Conservation (phyloP, 148 eudicot genomes). For the Diospyros kaki region DNA sequence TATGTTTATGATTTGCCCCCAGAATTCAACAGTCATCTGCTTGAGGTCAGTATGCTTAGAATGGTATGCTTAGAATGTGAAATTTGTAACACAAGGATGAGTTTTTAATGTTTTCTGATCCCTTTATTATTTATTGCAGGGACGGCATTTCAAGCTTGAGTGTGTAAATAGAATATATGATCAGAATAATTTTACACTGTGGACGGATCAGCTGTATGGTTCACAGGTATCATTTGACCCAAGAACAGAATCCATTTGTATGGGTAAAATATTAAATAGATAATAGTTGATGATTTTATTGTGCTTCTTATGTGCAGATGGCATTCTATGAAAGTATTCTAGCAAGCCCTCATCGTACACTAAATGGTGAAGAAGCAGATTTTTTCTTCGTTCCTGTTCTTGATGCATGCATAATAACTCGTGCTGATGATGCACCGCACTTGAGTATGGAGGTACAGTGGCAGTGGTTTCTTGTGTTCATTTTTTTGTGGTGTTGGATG, state of each 20-base stretch:
- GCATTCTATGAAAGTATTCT: constrained; percentile 83
- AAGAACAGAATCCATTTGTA: neutral
- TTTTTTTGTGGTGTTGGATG: neutral
- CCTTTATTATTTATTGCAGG: constrained; percentile 44
- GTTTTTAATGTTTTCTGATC: constrained; percentile 10
- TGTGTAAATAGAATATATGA: constrained; percentile 93
- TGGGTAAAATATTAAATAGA: neutral
- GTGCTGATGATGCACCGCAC: constrained; percentile 95
- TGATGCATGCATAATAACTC: constrained; percentile 86
- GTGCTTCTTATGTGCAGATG: constrained; percentile 54
- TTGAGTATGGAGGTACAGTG: constrained; percentile 60
- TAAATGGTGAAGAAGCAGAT: constrained; percentile 93
- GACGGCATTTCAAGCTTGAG: constrained; percentile 83
- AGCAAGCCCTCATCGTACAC: constrained; percentile 81
- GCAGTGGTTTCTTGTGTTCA: neutral
- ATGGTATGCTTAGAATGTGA: constrained; percentile 15
- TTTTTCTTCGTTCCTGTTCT: constrained; percentile 91
- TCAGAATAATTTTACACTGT: constrained; percentile 58
- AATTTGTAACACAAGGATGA: constrained; percentile 1
- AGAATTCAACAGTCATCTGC: constrained; percentile 73
- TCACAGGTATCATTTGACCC: constrained; percentile 62
- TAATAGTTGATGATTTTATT: constrained; percentile 1
- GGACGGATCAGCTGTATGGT: constrained; percentile 97
- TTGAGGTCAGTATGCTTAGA: constrained; percentile 64
- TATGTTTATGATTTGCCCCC: constrained; percentile 95